Evolutionary conservation across 345 rosid genomes (phyloP), one percentile per base, ranked within the genome.

Genomic region (Hypericum androsaemum): DNA sequence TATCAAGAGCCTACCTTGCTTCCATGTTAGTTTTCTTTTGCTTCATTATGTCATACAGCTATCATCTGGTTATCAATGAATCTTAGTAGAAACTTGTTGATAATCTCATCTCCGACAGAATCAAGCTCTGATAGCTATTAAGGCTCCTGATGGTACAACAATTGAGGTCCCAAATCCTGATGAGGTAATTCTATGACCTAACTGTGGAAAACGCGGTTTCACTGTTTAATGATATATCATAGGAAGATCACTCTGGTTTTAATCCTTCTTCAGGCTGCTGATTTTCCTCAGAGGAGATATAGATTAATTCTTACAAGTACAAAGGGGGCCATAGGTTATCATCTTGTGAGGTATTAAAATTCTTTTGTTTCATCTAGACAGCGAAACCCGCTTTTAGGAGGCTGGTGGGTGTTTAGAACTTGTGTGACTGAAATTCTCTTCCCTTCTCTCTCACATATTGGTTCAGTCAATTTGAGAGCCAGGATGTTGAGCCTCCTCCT

Each of bases 111-210:
- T 64, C 15, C 16, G 32, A 53, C 69, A 92, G 97, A 88, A 88
- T 64, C 94, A 92, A 76, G 88, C 98, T 52, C 59, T 92, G 50
- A 80, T 92, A 65, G 97, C 97, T 39, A 85, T 88, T 40, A 88
- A 88, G 70, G 98, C 98, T 71, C 98, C 98, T n/a, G 97, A 88
- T 66, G 98, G 95, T 50, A 92, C 98, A 55, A 92, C 94, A 57
- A 75, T 92, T 39, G 98, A 92, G 73, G 98, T 92, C 61, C 97
- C 98, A 39, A 96, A 85, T 76, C 98, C 98, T 53, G 98, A 88
- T 68, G 98, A 92, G 95, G 96, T 92, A 22, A 78, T 67, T 22
- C 61, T 65, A 46, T 14, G 54, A 44, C 37, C 47, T 41, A 58
- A 45, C 54, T 64, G 13, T 39, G 63, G 37, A 47, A 17, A 40